These are phyloP conservation scores for Phoma sp. DNA, from an alignment of 2,329 filamentous ascomycete genomes.

Conservation along the genomic window DNA sequence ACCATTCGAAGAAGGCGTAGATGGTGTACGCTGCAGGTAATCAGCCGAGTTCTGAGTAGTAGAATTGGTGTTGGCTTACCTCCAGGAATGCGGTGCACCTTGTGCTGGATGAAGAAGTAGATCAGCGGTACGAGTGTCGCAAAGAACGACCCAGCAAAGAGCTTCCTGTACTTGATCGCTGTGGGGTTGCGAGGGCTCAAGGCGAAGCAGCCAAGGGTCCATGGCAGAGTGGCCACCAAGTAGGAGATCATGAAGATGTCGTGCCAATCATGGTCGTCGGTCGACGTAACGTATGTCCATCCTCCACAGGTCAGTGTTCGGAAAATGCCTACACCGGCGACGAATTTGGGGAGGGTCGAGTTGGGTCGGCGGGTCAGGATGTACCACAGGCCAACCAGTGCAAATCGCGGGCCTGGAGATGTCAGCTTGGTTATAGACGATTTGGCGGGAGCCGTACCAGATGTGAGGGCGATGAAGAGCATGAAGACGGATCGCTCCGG, in stretches of 20 bases:
- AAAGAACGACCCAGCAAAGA: constrained; percentile 84
- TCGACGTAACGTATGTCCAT: constrained; percentile 98
- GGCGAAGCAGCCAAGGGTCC: constrained; percentile 89
- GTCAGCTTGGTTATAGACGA: too few relatives aligned
- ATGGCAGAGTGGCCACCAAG: constrained; percentile 89
- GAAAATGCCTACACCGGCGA: constrained; percentile 81
- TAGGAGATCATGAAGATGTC: constrained; percentile 99
- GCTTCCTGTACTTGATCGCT: constrained; percentile 88
- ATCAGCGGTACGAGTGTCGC: constrained; percentile 87
- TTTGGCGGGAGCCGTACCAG: constrained; percentile 67
- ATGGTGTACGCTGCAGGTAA: constrained; percentile 82
- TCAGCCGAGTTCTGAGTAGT: not conserved
- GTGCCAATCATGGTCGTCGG: constrained; percentile 98
- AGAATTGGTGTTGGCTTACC: constrained; percentile 64
- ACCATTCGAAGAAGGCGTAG: constrained; percentile 98
- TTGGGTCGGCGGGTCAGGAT: constrained; percentile 81
- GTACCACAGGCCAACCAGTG: constrained; percentile 91
- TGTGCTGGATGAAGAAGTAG: constrained; percentile 99
- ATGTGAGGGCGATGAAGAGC: constrained; percentile 95
- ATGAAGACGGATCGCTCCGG: constrained; percentile 97
- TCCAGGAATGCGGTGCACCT: constrained; percentile 91
- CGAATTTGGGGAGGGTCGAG: constrained; percentile 78
- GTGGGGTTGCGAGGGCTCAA: constrained; percentile 84
- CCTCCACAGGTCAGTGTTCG: constrained; percentile 93
- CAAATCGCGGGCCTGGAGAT: constrained; percentile 81